Evolutionary conservation across 2,329 filamentous ascomycete species (phyloP).

Genomic region (Bipolaris victoriae): DNA sequence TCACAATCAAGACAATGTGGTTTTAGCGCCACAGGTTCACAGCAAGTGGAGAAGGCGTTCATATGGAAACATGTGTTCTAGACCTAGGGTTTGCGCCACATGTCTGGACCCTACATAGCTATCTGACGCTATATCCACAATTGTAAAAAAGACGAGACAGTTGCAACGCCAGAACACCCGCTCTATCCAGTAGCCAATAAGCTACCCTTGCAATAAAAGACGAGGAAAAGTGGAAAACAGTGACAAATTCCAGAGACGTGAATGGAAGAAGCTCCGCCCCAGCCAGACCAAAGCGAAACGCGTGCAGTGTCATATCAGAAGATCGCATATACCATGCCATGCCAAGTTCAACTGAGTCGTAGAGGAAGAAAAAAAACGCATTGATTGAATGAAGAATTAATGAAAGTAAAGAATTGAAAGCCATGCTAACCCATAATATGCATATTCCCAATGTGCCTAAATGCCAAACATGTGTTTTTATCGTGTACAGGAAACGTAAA

Average conservation of each 20-base stretch:
- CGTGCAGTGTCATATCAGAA: conserved; percentile 1
- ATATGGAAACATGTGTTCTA: neutral
- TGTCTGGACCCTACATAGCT: neutral
- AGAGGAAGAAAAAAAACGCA: neutral
- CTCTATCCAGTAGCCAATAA: neutral
- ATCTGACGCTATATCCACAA: neutral
- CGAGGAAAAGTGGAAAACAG: neutral
- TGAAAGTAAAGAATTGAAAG: conserved; percentile 32
- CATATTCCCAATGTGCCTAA: conserved; percentile 1
- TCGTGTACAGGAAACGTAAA: conserved; percentile 4
- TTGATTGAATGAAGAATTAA: conserved; percentile 24
- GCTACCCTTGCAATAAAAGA: neutral
- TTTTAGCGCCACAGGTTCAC: neutral
- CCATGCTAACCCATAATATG: conserved; percentile 1
- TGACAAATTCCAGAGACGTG: neutral
- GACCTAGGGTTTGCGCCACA: too few relatives aligned
- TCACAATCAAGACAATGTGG: neutral
- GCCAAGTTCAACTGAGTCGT: neutral
- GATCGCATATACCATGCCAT: conserved; percentile 3
- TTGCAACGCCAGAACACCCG: neutral
- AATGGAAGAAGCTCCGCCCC: neutral
- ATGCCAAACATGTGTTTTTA: conserved; percentile 5
- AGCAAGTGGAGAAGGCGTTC: neutral
- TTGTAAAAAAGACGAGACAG: neutral
- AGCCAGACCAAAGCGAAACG: conserved; percentile 5